Percentiles rank a stretch among this genome's conserved stretches.
Evolutionary conservation across 805 yeast genomes (phyloP).

Genomic region (Kodamaea kaohsiungensis): DNA sequence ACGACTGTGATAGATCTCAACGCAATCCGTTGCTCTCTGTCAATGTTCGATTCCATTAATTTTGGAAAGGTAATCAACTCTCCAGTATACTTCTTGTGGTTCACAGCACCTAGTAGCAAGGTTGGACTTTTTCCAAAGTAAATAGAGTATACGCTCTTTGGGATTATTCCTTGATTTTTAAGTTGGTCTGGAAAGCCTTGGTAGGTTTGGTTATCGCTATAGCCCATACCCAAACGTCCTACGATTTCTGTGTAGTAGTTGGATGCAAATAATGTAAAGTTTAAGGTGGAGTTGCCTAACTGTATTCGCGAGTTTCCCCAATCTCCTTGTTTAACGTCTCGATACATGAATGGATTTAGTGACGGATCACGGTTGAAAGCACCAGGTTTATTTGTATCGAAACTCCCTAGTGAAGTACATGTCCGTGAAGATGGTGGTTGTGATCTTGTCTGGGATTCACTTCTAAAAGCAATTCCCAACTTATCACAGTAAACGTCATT

Average conservation of each 20-base stretch:
- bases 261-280: background rate
- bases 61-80: constrained; percentile 21
- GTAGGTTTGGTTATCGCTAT: constrained; percentile 23
- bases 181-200: constrained; percentile 40
- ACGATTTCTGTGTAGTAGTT: background rate
- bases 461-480: too few relatives aligned
- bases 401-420: background rate
- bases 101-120: constrained; percentile 73
- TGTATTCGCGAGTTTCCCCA: background rate
- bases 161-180: constrained; percentile 13
- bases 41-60: constrained; percentile 31
- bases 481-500: background rate
- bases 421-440: background rate
- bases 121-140: constrained; percentile 15
- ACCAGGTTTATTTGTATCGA: background rate
- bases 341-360: background rate
- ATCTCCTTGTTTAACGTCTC: background rate
- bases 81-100: constrained; percentile 61
- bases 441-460: too few relatives aligned
- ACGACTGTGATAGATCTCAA: background rate
- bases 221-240: background rate
- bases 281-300: background rate
- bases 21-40: background rate
- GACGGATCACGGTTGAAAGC: background rate
- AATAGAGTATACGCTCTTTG: constrained; percentile 12